Percentiles rank a stretch among this genome's conserved stretches.
Evolutionary conservation across 148 eudicot species (phyloP).

Genomic region (Persicaria tinctoria): DNA sequence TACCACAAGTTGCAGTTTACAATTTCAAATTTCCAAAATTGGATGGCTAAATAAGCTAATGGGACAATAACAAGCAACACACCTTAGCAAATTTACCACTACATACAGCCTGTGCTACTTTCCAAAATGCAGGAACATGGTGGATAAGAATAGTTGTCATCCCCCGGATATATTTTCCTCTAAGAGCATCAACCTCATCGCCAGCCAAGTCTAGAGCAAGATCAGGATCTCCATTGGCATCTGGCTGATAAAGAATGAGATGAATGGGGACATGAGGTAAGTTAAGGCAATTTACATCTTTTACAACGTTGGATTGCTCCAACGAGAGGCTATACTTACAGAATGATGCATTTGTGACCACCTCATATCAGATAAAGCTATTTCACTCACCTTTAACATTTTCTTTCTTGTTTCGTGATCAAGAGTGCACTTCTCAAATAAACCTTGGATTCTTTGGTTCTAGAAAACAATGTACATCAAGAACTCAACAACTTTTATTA

Average conservation of each 20-base stretch:
- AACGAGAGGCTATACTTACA: slow-evolving; percentile 31
- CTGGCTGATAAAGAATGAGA: slow-evolving; percentile 40
- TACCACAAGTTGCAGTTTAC: background rate
- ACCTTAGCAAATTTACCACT: slow-evolving; percentile 98
- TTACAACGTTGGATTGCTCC: background rate
- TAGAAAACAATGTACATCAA: slow-evolving; percentile 23
- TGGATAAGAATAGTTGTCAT: slow-evolving; percentile 81
- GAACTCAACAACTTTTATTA: background rate
- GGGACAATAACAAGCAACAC: slow-evolving; percentile 11
- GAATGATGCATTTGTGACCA: slow-evolving; percentile 77
- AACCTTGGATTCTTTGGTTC: slow-evolving; percentile 83
- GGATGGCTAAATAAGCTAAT: background rate
- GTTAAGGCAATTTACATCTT: background rate
- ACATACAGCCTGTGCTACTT: slow-evolving; percentile 77
- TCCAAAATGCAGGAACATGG: slow-evolving; percentile 93
- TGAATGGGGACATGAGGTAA: background rate
- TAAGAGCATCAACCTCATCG: slow-evolving; percentile 78
- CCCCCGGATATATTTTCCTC: slow-evolving; percentile 73
- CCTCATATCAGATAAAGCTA: slow-evolving; percentile 68
- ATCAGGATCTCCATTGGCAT: slow-evolving; percentile 32
- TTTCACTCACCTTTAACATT: slow-evolving; percentile 57
- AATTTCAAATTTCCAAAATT: background rate
- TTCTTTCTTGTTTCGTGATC: slow-evolving; percentile 83
- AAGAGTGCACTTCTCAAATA: slow-evolving; percentile 78
- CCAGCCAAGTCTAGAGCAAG: slow-evolving; percentile 32